A percentile compares a stretch with the other conserved stretches of the same genome.
These are phyloP conservation scores for Neurospora sp. DNA, from an alignment of 2,329 filamentous ascomycete genomes.

Conservation along the genomic window DNA sequence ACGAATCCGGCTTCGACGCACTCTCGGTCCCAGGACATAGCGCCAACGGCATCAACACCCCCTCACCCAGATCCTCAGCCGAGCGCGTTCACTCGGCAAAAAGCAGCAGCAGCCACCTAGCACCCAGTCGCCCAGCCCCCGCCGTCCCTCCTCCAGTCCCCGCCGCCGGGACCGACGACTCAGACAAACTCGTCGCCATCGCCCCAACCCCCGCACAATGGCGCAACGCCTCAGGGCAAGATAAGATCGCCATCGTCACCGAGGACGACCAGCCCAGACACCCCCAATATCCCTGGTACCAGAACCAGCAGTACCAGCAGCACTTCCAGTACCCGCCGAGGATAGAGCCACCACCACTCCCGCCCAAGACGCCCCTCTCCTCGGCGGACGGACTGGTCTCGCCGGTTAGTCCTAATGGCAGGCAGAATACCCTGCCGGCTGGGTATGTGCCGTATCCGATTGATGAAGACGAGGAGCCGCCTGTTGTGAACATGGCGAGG, in stretches of 20 bases:
- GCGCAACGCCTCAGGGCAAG: conserved; percentile 46
- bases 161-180: conserved; percentile 28
- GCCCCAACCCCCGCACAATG: conserved; percentile 52
- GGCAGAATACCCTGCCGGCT: conserved; percentile 5
- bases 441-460: conserved; percentile 65
- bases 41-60: conserved; percentile 19
- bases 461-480: conserved; percentile 63
- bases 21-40: conserved; percentile 29
- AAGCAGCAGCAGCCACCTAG: conserved; percentile 12
- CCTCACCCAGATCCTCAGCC: conserved; percentile 42
- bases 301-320: conserved; percentile 19
- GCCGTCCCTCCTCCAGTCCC: conserved; percentile 22
- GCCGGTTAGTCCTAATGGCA: neutral
- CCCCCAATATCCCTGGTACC: conserved; percentile 14
- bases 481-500: conserved; percentile 72
- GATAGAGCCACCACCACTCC: conserved; percentile 59
- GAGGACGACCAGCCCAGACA: conserved; percentile 47
- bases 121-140: conserved; percentile 15
- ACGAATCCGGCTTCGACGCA: conserved; percentile 45
- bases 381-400: neutral
- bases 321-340: conserved; percentile 26
- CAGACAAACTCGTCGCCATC: conserved; percentile 45
- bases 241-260: conserved; percentile 58
- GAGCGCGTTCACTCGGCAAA: conserved; percentile 31
- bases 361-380: conserved; percentile 65